These are phyloP conservation scores for Leonotis leonurus DNA, from an alignment of 257 asterid genomes.

Conservation along the genomic window DNA sequence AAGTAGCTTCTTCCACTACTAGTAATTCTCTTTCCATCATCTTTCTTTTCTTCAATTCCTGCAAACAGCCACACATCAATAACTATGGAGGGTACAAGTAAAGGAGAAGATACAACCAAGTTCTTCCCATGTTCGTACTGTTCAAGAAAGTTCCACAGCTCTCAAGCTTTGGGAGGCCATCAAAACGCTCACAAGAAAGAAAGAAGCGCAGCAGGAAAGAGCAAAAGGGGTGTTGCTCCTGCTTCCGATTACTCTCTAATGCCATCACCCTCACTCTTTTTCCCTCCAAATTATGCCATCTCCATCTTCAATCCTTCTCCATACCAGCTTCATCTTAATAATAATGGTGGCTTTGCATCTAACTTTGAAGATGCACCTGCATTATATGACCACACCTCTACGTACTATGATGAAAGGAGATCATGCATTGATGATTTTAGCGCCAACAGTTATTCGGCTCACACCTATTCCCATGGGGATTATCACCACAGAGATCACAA, in stretches of 20 bases:
- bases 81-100: slow-evolving; percentile 18
- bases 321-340: slow-evolving; percentile 22
- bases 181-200: slow-evolving; percentile 94
- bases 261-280: slow-evolving; percentile 31
- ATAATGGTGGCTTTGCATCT: slow-evolving; percentile 28
- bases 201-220: slow-evolving; percentile 67
- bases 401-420: slow-evolving; percentile 24
- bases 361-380: not conserved
- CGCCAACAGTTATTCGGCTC: not conserved
- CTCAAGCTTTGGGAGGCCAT: slow-evolving; percentile 93
- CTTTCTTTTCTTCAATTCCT: not conserved
- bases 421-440: slow-evolving; percentile 15
- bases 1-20: too few relatives aligned
- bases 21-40: not conserved
- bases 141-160: slow-evolving; percentile 75
- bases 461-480: slow-evolving; percentile 7
- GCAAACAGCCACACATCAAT: not conserved
- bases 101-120: slow-evolving; percentile 42
- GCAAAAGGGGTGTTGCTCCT: slow-evolving; percentile 21
- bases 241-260: slow-evolving; percentile 14
- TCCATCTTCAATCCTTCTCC: slow-evolving; percentile 48
- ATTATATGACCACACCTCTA: slow-evolving; percentile 22
- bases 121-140: slow-evolving; percentile 73
- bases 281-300: slow-evolving; percentile 41
- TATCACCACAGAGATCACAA: slow-evolving; percentile 34